Conservation (phyloP, 768 basidiomycete genomes). For the Leccinum arenicola region DNA sequence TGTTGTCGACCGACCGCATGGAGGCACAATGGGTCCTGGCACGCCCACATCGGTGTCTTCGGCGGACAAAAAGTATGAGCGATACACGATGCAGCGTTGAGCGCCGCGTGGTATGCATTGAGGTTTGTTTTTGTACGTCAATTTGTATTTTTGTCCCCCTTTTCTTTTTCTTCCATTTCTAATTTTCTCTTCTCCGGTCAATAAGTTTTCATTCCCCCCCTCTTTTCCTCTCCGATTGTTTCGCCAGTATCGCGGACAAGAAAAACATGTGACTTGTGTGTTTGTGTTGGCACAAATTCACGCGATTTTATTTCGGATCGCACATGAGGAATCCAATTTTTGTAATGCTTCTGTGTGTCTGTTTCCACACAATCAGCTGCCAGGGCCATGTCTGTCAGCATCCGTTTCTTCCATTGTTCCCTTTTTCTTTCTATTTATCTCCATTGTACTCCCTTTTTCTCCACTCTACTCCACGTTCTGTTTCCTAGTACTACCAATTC, state of each 20-base stretch:
- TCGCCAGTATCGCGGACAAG: neutral
- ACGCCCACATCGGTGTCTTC: slow-evolving; percentile 40
- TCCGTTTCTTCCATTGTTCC: neutral
- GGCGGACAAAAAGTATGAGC: slow-evolving; percentile 33
- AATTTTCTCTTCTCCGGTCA: neutral
- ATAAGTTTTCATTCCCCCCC: neutral
- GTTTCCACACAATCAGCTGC: neutral
- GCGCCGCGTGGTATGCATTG: neutral
- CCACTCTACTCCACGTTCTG: neutral
- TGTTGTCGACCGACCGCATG: neutral
- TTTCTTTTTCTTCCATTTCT: slow-evolving; percentile 3
- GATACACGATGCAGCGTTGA: slow-evolving; percentile 28
- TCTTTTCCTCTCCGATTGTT: neutral
- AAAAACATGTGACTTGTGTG: neutral
- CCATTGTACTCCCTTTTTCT: neutral
- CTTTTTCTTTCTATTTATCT: neutral
- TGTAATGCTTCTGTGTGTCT: neutral
- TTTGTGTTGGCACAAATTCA: neutral
- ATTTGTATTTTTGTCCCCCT: slow-evolving; percentile 4
- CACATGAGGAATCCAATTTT: neutral
- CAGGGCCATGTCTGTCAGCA: neutral
- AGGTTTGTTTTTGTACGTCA: neutral
- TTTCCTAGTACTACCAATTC: neutral
- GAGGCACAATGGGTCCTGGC: slow-evolving; percentile 25
- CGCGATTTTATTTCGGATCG: neutral